These are phyloP conservation scores for Talaromyces sp. DNA, from an alignment of 2,329 filamentous ascomycete genomes.

Conservation along the genomic window DNA sequence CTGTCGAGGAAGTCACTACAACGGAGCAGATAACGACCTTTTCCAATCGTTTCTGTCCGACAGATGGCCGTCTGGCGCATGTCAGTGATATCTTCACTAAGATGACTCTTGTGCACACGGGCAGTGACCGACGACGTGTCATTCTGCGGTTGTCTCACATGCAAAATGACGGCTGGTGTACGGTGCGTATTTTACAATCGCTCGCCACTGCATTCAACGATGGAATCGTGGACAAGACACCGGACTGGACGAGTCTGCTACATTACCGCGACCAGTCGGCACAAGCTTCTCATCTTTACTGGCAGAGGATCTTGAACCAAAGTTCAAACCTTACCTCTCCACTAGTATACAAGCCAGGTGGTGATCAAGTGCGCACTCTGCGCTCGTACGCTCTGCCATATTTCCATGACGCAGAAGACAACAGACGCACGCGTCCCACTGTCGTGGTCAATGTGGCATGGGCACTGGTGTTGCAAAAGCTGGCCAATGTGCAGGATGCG, in stretches of 20 bases:
- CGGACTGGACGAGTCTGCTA: neutral
- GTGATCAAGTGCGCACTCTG: neutral
- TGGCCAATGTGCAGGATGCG: constrained; percentile 48
- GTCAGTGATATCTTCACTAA: neutral
- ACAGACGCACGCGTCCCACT: neutral
- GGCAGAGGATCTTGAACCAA: neutral
- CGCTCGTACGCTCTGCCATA: neutral
- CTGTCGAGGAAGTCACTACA: neutral
- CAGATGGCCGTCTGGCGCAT: neutral
- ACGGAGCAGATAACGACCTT: constrained; percentile 1
- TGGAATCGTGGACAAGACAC: neutral
- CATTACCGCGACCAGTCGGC: neutral
- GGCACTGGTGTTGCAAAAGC: constrained; percentile 55
- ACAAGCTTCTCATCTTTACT: neutral
- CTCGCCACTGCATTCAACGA: neutral
- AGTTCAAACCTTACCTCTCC: neutral
- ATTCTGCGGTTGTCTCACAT: constrained; percentile 1
- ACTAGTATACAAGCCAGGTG: neutral
- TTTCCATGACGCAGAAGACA: neutral
- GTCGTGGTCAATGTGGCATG: constrained; percentile 47
- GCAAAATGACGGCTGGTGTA: constrained; percentile 4
- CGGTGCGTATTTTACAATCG: neutral
- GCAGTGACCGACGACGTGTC: neutral
- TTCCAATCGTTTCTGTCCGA: neutral
- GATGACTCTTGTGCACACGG: neutral